A percentile compares a stretch with the other conserved stretches of the same genome.
These are phyloP conservation scores for Pseudocercospora crystallina DNA, from an alignment of 2,329 filamentous ascomycete species.

Conservation along the genomic window DNA sequence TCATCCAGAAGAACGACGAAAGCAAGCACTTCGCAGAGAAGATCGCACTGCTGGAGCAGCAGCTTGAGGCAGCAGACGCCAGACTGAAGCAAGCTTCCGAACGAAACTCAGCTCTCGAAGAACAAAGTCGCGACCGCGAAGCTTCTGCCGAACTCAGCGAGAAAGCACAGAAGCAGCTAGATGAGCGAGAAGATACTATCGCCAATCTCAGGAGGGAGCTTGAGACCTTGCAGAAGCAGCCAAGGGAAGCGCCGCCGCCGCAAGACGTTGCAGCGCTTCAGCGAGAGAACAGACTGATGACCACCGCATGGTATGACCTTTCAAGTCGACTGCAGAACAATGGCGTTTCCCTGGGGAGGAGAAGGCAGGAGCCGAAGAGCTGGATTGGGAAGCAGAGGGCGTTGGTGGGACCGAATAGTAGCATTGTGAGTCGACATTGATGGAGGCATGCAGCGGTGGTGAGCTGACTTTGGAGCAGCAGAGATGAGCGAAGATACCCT, in stretches of 20 bases:
- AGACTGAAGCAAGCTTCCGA: constrained; percentile 34
- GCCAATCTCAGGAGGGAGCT: constrained; percentile 31
- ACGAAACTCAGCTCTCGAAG: constrained; percentile 33
- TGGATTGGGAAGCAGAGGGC: constrained; percentile 80
- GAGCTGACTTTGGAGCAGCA: background rate
- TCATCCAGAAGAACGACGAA: constrained; percentile 22
- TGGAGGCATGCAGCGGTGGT: background rate
- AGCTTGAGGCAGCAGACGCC: constrained; percentile 34
- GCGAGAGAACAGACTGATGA: constrained; percentile 75
- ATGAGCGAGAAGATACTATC: constrained; percentile 31
- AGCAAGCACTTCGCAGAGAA: constrained; percentile 33
- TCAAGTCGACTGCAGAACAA: constrained; percentile 78
- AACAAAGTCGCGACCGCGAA: constrained; percentile 20
- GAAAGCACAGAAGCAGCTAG: constrained; percentile 24
- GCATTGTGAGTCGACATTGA: constrained; percentile 5
- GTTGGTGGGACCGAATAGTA: constrained; percentile 37
- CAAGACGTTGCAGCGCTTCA: constrained; percentile 66
- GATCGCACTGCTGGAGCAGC: constrained; percentile 32
- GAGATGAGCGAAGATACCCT: background rate
- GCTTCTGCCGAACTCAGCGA: constrained; percentile 13
- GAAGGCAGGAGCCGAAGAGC: constrained; percentile 72
- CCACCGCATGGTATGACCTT: constrained; percentile 84
- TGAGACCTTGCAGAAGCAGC: constrained; percentile 25
- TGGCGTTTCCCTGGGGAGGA: constrained; percentile 73
- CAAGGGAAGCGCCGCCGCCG: constrained; percentile 18